A percentile compares a stretch with the other conserved stretches of the same genome.
These are phyloP conservation scores for Globisporangium perplexum DNA, from an alignment of 352 stramenopile species.

Conservation along the genomic window DNA sequence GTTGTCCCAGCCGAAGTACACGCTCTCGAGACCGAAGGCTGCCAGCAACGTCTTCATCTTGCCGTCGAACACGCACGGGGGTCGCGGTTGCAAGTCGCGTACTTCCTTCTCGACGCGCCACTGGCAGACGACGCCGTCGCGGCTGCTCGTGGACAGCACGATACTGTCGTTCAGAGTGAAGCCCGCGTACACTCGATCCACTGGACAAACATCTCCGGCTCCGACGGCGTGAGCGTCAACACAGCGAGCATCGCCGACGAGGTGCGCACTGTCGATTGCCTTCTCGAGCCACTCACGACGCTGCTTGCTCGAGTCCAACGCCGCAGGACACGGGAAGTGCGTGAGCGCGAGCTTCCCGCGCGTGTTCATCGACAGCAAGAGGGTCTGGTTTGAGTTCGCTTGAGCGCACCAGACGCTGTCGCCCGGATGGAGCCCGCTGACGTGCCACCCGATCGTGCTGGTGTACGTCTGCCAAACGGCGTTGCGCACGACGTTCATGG, in stretches of 20 bases:
- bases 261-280: slow-evolving; percentile 14
- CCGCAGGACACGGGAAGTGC: slow-evolving; percentile 12
- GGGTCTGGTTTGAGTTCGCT: slow-evolving; percentile 11
- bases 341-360: slow-evolving; percentile 12
- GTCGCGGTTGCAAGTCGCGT: slow-evolving; percentile 33
- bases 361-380: slow-evolving; percentile 9
- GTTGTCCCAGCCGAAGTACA: slow-evolving; percentile 30
- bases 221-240: not conserved
- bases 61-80: slow-evolving; percentile 17
- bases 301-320: slow-evolving; percentile 1
- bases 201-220: not conserved
- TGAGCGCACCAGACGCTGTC: slow-evolving; percentile 1
- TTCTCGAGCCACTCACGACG: slow-evolving; percentile 16
- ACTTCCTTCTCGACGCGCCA: slow-evolving; percentile 56
- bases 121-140: slow-evolving; percentile 54
- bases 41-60: slow-evolving; percentile 17
- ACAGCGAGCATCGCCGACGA: not conserved
- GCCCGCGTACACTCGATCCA: slow-evolving; percentile 7
- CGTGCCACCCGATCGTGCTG: slow-evolving; percentile 39
- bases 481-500: slow-evolving; percentile 31
- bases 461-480: slow-evolving; percentile 51
- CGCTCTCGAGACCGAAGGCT: slow-evolving; percentile 25
- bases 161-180: slow-evolving; percentile 67
- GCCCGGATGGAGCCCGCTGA: slow-evolving; percentile 12
- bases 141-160: slow-evolving; percentile 37